Evolutionary conservation across 2,329 filamentous ascomycete genomes (phyloP), one percentile per base, ranked within the genome.

Genomic region (Neofusicoccum umdonicola): DNA sequence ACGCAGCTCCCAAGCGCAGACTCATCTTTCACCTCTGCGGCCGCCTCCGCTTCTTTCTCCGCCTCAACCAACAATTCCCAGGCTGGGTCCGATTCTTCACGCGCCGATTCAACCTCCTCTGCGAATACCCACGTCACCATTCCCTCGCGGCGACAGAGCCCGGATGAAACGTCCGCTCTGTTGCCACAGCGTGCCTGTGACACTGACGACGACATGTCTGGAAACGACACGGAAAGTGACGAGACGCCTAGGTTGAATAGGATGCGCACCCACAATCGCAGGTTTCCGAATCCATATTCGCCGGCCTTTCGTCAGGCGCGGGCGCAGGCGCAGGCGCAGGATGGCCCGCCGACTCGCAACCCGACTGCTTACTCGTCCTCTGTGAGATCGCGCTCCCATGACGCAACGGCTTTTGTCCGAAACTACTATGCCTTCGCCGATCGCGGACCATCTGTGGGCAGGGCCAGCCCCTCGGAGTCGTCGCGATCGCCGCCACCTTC

Each of bases 11-110:
- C 93, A 0, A 96, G 90, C 70, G 86, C 87, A 1, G 87, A 90
- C 35, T 93, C 92, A 0, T 97, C 93, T 0, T 97, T 97, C 74
- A 85, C 88, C 0, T 93, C 91, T 9, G 83, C 83, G 1, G 80
- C 81, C n/a, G 80, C 84, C 3, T 82, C 83, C 44, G 81, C 81
- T 12, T 84, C 84, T 0, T 82, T 81, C 62, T 65, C 63, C 17
- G 39, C 63, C 7, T 67, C 66, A 39, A 63, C 44, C 27, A 22
- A 52, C 31, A 65, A 64, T 4, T 60, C 54, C 4, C 50, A 65
- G n/a, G 47, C 56, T 27, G 65, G 47, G n/a, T 62, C 62, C 4
- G 19, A 50, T 7, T 56, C 52, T 4, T 34, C 44, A 11, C 63
- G 63, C 47, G 56, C 54, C 7, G 62, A 22, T 5, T 77, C 76